Evolutionary conservation across 164 flowering plant species (phyloP).

Genomic region (Sextonia rubra): DNA sequence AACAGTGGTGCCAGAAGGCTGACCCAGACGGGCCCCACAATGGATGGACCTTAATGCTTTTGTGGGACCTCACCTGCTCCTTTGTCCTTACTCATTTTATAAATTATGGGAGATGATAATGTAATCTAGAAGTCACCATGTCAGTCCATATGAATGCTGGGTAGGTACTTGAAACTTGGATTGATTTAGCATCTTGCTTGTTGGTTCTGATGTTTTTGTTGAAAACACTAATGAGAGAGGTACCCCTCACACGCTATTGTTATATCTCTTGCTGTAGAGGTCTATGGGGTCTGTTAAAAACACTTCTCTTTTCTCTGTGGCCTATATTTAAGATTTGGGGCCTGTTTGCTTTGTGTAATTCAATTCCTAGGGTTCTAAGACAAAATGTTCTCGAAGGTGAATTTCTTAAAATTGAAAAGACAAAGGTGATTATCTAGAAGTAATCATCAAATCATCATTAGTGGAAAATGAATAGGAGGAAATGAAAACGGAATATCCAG

Average conservation of each 20-base stretch:
- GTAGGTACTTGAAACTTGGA: conserved; percentile 5
- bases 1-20: not conserved
- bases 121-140: not conserved
- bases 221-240: not conserved
- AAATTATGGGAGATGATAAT: conserved; percentile 1
- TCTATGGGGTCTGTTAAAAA: too few species aligned
- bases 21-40: not conserved
- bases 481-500: too few species aligned
- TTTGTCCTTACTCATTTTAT: not conserved
- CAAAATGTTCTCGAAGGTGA: too few species aligned
- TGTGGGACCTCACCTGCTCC: conserved; percentile 7
- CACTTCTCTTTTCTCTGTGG: too few species aligned
- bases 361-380: too few species aligned
- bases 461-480: too few species aligned
- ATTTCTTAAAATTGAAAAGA: too few species aligned
- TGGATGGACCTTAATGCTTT: not conserved
- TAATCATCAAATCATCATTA: too few species aligned
- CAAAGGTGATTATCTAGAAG: too few species aligned
- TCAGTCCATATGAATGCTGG: conserved; percentile 2
- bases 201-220: not conserved
- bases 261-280: conserved; percentile 1
- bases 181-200: not conserved
- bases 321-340: too few species aligned
- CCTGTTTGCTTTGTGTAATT: too few species aligned
- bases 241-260: not conserved